Conservation (phyloP, 2,329 filamentous ascomycete species). For the Hymenoscyphus occultus region DNA sequence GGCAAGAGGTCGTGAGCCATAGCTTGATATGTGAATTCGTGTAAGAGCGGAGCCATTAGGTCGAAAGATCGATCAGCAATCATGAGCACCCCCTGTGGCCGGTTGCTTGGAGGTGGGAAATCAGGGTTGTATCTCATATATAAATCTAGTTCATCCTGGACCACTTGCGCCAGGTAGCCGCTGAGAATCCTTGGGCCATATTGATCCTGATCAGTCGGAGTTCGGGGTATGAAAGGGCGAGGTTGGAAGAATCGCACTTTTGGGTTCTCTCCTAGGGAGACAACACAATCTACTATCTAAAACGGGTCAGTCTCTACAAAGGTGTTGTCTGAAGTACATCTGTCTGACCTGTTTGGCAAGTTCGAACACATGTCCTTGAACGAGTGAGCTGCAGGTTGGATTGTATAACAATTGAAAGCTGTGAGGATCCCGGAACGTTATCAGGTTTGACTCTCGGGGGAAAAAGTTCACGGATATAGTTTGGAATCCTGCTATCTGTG, state of each 20-base stretch:
- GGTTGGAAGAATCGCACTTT: constrained; percentile 89
- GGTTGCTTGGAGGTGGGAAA: constrained; percentile 75
- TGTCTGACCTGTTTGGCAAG: constrained; percentile 77
- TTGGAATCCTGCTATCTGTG: constrained; percentile 75
- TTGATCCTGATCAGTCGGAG: constrained; percentile 45
- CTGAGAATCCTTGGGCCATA: constrained; percentile 89
- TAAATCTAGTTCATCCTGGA: constrained; percentile 86
- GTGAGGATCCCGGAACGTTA: constrained; percentile 92
- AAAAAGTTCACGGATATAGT: constrained; percentile 86
- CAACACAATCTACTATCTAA: constrained; percentile 82
- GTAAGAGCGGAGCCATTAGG: constrained; percentile 77
- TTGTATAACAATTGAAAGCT: constrained; percentile 94
- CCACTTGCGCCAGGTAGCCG: constrained; percentile 82
- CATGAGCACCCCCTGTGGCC: constrained; percentile 78
- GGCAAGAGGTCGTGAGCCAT: constrained; percentile 94
- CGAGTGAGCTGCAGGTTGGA: constrained; percentile 79
- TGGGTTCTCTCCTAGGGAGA: constrained; percentile 89
- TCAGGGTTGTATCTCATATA: constrained; percentile 81
- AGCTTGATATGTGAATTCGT: constrained; percentile 98
- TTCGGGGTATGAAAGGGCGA: constrained; percentile 35
- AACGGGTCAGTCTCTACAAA: constrained; percentile 21
- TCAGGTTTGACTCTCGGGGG: constrained; percentile 83
- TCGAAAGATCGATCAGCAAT: constrained; percentile 95
- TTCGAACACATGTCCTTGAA: constrained; percentile 77
- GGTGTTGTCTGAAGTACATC: neutral